Evolutionary conservation across 2,329 filamentous ascomycete genomes (phyloP).

Genomic region (Penicillium griseofulvum): DNA sequence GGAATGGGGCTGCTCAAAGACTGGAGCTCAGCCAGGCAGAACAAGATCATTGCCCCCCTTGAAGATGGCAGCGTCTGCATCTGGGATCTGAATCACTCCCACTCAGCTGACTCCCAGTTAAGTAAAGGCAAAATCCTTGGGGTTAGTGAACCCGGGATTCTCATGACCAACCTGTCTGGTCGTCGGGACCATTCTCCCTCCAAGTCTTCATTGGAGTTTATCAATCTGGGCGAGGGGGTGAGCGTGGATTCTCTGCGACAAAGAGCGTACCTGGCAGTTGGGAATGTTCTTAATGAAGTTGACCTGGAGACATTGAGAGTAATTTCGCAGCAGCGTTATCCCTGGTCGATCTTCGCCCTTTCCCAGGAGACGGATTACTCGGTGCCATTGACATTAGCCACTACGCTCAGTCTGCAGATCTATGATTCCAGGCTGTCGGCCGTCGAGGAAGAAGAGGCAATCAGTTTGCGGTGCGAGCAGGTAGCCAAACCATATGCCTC

Average conservation of each 20-base stretch:
- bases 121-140: slow-evolving; percentile 60
- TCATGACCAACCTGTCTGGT: slow-evolving; percentile 69
- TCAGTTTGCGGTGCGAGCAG: slow-evolving; percentile 36
- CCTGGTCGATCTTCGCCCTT: slow-evolving; percentile 78
- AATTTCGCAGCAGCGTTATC: slow-evolving; percentile 68
- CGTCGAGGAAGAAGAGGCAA: slow-evolving; percentile 35
- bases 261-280: slow-evolving; percentile 76
- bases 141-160: slow-evolving; percentile 63
- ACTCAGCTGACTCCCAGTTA: slow-evolving; percentile 26
- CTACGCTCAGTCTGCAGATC: slow-evolving; percentile 75
- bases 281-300: slow-evolving; percentile 74
- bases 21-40: slow-evolving; percentile 50
- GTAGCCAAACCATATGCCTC: slow-evolving; percentile 25
- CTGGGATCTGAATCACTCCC: slow-evolving; percentile 66
- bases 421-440: slow-evolving; percentile 65
- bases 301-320: slow-evolving; percentile 72
- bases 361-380: slow-evolving; percentile 64
- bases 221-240: slow-evolving; percentile 72
- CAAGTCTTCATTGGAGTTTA: slow-evolving; percentile 34
- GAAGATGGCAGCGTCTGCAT: slow-evolving; percentile 85
- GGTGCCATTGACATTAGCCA: slow-evolving; percentile 78
- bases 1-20: slow-evolving; percentile 68
- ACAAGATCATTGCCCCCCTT: slow-evolving; percentile 70
- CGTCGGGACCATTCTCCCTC: slow-evolving; percentile 41
- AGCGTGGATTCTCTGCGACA: slow-evolving; percentile 68